A percentile compares a stretch with the other conserved stretches of the same genome.
Evolutionary conservation across 441 rosid genomes (phyloP).

Genomic region (Isatis lusitanica): DNA sequence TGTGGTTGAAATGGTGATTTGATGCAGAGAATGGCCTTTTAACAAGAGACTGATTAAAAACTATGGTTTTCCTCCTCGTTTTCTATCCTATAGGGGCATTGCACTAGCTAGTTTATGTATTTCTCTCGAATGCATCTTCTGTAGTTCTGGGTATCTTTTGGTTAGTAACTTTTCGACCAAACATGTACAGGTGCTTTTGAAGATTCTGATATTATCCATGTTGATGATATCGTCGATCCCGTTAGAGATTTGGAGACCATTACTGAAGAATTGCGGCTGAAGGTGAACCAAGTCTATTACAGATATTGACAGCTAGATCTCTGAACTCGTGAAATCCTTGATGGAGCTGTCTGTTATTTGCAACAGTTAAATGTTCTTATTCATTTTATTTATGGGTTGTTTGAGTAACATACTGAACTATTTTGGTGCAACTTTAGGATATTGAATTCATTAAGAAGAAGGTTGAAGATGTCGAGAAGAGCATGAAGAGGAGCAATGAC

Average conservation of each 20-base stretch:
- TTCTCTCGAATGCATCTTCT: background rate
- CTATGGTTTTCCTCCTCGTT: background rate
- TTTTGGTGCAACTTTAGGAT: slow-evolving; percentile 56
- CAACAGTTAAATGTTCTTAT: background rate
- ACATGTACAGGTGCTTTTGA: slow-evolving; percentile 81
- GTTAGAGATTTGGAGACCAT: slow-evolving; percentile 94
- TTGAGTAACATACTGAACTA: slow-evolving; percentile 7
- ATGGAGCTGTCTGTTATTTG: background rate
- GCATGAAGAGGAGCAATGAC: slow-evolving; percentile 99
- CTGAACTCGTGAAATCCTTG: background rate
- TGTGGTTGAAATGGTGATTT: slow-evolving; percentile 2
- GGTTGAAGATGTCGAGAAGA: slow-evolving; percentile 88
- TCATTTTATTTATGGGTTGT: background rate
- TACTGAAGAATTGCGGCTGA: slow-evolving; percentile 78
- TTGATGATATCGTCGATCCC: slow-evolving; percentile 91
- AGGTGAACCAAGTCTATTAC: slow-evolving; percentile 49
- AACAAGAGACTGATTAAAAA: background rate
- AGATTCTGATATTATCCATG: slow-evolving; percentile 94
- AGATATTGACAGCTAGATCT: slow-evolving; percentile 7
- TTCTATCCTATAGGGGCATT: background rate
- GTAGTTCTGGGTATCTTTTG: background rate
- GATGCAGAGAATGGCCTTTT: background rate
- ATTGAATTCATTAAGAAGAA: slow-evolving; percentile 80
- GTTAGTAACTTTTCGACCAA: slow-evolving; percentile 13
- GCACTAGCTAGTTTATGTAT: background rate